These are phyloP conservation scores for Auriculariales sp. DNA, from an alignment of 768 basidiomycete genomes.

Conservation along the genomic window DNA sequence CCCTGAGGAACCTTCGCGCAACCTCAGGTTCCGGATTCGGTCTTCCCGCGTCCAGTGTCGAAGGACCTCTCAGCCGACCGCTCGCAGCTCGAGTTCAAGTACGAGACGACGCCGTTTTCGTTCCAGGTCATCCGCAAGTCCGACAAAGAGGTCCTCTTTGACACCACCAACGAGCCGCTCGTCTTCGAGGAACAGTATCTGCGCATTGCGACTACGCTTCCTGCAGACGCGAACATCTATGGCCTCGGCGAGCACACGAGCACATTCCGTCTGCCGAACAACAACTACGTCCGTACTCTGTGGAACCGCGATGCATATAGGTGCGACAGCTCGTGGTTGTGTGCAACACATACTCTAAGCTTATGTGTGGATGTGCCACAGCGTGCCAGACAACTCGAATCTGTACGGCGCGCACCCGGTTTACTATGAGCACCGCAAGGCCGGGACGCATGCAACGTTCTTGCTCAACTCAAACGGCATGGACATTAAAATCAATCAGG, in stretches of 20 bases:
- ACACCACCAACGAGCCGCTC: conserved; percentile 42
- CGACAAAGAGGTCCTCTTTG: conserved; percentile 43
- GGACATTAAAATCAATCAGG: conserved; percentile 52
- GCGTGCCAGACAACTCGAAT: conserved; percentile 42
- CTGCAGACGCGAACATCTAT: conserved; percentile 51
- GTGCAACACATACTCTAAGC: no score
- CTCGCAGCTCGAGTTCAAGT: conserved; percentile 43
- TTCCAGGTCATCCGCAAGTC: conserved; percentile 39
- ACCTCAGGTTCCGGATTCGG: conserved; percentile 49
- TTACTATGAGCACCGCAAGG: conserved; percentile 54
- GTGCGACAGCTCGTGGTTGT: no score
- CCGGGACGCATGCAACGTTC: conserved; percentile 57
- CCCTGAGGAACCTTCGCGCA: conserved; percentile 33
- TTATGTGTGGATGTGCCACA: no score
- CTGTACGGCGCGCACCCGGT: conserved; percentile 60
- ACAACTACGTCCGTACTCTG: conserved; percentile 30
- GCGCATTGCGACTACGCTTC: conserved; percentile 50
- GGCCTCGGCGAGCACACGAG: conserved; percentile 67
- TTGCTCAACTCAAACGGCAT: conserved; percentile 60
- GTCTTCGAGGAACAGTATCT: conserved; percentile 70
- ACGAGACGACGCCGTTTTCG: conserved; percentile 42
- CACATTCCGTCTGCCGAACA: conserved; percentile 38
- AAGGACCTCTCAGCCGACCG: conserved; percentile 15
- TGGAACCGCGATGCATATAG: conserved; percentile 61
- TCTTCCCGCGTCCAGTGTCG: conserved; percentile 38